phyloP scores from a whole-genome alignment of 2,329 filamentous ascomycete genomes.

The Stagonosporopsis vannaccii region DNA sequence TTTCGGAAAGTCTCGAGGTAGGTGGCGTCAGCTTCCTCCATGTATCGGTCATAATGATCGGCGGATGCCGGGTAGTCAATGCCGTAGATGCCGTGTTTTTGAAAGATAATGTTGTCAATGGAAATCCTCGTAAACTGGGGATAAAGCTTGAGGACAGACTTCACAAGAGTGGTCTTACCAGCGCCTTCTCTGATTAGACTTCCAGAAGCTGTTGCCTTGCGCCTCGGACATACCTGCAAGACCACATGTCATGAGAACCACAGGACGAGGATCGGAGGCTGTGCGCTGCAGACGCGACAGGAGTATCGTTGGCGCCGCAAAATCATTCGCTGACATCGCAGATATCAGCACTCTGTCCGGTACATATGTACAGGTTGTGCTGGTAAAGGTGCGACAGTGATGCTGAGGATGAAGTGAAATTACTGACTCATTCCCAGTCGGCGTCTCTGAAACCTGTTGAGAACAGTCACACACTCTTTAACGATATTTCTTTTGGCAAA shows the following conservation, averaged over 20 bases:
- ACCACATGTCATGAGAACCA: slow-evolving; percentile 19
- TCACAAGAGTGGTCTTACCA: slow-evolving; percentile 22
- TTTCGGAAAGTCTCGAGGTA: slow-evolving; percentile 7
- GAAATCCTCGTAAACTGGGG: slow-evolving; percentile 17
- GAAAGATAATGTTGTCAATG: slow-evolving; percentile 16
- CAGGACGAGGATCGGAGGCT: slow-evolving; percentile 1
- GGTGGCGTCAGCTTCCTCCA: slow-evolving; percentile 9
- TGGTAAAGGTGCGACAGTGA: neutral
- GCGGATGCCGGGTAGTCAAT: slow-evolving; percentile 16
- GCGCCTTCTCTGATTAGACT: slow-evolving; percentile 3
- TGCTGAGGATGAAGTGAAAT: neutral
- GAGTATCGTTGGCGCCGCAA: neutral
- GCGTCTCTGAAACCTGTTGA: neutral
- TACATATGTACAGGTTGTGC: neutral
- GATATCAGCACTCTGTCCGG: neutral
- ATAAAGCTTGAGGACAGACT: neutral
- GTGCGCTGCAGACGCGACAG: slow-evolving; percentile 4
- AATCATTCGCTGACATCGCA: neutral
- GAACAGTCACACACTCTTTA: neutral
- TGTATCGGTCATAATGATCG: slow-evolving; percentile 11
- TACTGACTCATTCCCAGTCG: neutral
- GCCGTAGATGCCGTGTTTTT: slow-evolving; percentile 18
- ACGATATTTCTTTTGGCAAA: neutral
- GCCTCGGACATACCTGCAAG: slow-evolving; percentile 9
- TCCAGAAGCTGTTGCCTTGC: too few relatives aligned